These are phyloP conservation scores for Pterocarpus santalinus DNA, from an alignment of 306 rosid species.

Conservation along the genomic window DNA sequence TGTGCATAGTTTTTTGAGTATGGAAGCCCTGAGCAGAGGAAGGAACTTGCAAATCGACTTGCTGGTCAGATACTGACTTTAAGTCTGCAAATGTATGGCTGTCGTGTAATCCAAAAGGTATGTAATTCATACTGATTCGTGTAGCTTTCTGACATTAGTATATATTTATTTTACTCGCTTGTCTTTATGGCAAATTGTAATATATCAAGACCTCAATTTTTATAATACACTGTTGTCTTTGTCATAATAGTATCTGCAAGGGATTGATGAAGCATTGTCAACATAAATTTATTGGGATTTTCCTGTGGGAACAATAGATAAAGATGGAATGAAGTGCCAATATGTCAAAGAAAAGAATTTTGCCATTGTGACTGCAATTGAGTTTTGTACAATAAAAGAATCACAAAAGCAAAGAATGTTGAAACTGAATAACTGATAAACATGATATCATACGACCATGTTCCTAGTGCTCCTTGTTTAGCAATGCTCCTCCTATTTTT, in stretches of 20 bases:
- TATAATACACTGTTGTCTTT: too few species aligned
- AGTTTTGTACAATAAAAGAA: background rate
- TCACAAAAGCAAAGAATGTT: background rate
- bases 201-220: too few species aligned
- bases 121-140: slow-evolving; percentile 13
- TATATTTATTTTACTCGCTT: background rate
- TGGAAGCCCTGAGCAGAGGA: slow-evolving; percentile 55
- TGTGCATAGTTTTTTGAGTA: slow-evolving; percentile 53
- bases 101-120: slow-evolving; percentile 62
- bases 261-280: too few species aligned
- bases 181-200: too few species aligned
- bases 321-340: background rate
- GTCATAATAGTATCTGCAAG: too few species aligned
- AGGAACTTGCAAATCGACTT: slow-evolving; percentile 50
- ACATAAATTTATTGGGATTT: too few species aligned
- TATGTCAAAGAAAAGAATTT: background rate
- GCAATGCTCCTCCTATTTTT: too few species aligned
- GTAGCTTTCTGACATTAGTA: slow-evolving; percentile 14
- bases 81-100: slow-evolving; percentile 61
- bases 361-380: background rate
- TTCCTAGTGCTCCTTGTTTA: too few species aligned
- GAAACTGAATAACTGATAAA: background rate
- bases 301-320: background rate
- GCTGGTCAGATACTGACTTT: slow-evolving; percentile 54
- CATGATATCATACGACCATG: too few species aligned